phyloP scores from a whole-genome alignment of 495 filamentous ascomycete species.

The Aspergillus saccharolyticus region DNA sequence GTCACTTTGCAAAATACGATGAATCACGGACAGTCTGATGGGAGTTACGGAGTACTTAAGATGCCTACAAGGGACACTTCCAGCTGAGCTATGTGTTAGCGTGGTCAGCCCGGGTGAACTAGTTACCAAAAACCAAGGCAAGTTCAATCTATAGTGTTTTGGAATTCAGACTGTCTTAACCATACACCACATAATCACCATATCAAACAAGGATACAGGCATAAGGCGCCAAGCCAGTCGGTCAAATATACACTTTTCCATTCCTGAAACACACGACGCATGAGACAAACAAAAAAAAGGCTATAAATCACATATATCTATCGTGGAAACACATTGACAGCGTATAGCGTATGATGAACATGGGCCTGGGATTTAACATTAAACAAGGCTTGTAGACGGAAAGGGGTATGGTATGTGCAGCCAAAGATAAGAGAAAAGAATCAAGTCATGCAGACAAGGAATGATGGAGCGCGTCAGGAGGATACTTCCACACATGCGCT shows the following conservation, averaged over 20 bases:
- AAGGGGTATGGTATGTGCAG: constrained; percentile 15
- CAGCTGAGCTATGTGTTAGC: too few relatives aligned
- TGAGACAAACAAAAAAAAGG: constrained; percentile 11
- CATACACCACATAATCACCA: background rate
- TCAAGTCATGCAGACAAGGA: constrained; percentile 4
- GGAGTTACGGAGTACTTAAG: too few relatives aligned
- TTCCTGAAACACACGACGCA: constrained; percentile 4
- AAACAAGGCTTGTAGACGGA: constrained; percentile 5
- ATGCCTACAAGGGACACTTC: too few relatives aligned
- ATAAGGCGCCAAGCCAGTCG: background rate
- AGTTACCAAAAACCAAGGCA: too few relatives aligned
- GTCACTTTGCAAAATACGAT: too few relatives aligned
- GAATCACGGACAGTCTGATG: too few relatives aligned
- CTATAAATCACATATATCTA: constrained; percentile 24
- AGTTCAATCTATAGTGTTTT: background rate
- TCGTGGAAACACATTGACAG: constrained; percentile 18
- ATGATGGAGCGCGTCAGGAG: constrained; percentile 1
- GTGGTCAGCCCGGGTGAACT: too few relatives aligned
- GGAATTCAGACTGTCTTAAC: background rate
- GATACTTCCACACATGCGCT: background rate
- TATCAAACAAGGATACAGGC: too few relatives aligned
- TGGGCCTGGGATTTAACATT: constrained; percentile 9
- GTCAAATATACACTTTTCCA: constrained; percentile 17
- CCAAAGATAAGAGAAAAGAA: background rate
- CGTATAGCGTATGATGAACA: constrained; percentile 18